These are phyloP conservation scores for Austropuccinia psidii DNA, from an alignment of 1,284 basidiomycete genomes.

Conservation along the genomic window DNA sequence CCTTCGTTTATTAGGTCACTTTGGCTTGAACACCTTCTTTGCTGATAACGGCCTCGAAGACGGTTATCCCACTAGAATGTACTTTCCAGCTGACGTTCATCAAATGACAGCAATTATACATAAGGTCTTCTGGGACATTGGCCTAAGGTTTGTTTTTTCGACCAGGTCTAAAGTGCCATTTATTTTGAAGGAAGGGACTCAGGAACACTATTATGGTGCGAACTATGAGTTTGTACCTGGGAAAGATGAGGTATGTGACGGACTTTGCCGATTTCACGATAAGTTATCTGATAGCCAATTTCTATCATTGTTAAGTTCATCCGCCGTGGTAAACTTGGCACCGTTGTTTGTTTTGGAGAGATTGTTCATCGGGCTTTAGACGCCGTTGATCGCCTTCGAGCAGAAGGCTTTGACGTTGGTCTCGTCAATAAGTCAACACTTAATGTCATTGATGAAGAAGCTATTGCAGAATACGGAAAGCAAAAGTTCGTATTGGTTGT, in stretches of 20 bases:
- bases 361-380: slow-evolving; percentile 72
- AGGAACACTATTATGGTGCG: slow-evolving; percentile 60
- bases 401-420: slow-evolving; percentile 66
- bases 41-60: slow-evolving; percentile 74
- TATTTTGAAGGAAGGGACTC: slow-evolving; percentile 67
- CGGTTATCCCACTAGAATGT: slow-evolving; percentile 61
- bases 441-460: slow-evolving; percentile 71
- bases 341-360: slow-evolving; percentile 49
- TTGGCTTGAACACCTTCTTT: slow-evolving; percentile 67
- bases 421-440: slow-evolving; percentile 74
- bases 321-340: slow-evolving; percentile 18
- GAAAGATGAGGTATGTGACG: slow-evolving; percentile 65
- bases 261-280: slow-evolving; percentile 59
- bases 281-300: background rate
- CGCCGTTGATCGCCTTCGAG: slow-evolving; percentile 63
- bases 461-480: slow-evolving; percentile 61
- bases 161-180: slow-evolving; percentile 77
- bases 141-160: slow-evolving; percentile 72
- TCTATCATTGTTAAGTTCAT: slow-evolving; percentile 26
- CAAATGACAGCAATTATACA: slow-evolving; percentile 71
- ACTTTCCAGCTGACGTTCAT: slow-evolving; percentile 71
- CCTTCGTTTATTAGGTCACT: slow-evolving; percentile 40
- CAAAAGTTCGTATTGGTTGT: slow-evolving; percentile 70
- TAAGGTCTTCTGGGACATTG: slow-evolving; percentile 68
- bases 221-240: slow-evolving; percentile 69